Conservation (phyloP, 495 filamentous ascomycete genomes). For the Hypoxylon rickii region DNA sequence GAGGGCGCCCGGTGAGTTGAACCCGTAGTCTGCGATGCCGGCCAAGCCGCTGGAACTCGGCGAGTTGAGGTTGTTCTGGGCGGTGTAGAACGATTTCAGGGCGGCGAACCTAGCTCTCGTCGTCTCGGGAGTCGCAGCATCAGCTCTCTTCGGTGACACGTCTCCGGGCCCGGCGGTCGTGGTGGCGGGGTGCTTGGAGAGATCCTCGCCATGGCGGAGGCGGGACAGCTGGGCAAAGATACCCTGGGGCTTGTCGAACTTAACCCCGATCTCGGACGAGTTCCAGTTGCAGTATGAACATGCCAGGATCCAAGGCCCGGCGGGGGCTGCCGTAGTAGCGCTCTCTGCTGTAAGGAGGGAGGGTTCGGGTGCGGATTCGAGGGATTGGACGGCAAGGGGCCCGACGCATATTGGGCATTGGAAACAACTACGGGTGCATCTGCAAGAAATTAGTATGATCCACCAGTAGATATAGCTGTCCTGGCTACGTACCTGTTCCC, state of each 20-base stretch:
- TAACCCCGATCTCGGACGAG: conserved; percentile 83
- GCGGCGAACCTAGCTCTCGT: conserved; percentile 56
- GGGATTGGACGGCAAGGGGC: conserved; percentile 70
- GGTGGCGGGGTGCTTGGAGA: conserved; percentile 43
- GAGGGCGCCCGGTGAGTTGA: conserved; percentile 76
- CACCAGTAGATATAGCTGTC: neutral
- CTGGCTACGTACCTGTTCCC: conserved; percentile 77
- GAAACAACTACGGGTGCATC: conserved; percentile 93
- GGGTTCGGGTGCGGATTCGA: conserved; percentile 58
- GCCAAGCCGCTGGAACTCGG: conserved; percentile 58
- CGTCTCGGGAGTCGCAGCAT: conserved; percentile 17
- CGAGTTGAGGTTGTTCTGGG: conserved; percentile 64
- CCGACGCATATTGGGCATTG: conserved; percentile 90
- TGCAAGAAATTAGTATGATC: conserved; percentile 40
- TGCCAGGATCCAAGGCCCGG: conserved; percentile 75
- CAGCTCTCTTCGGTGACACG: conserved; percentile 19
- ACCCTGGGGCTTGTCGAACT: conserved; percentile 83
- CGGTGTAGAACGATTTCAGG: conserved; percentile 71
- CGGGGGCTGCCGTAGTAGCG: conserved; percentile 29
- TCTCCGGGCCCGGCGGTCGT: conserved; percentile 29
- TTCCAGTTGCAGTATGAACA: conserved; percentile 94
- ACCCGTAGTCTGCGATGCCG: conserved; percentile 64
- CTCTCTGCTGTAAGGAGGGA: conserved; percentile 46
- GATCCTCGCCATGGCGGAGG: conserved; percentile 59
- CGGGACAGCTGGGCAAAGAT: conserved; percentile 80